Base-by-base conservation (phyloP, 371 early-diverging fungal species). In the Nematocida sp. region DNA sequence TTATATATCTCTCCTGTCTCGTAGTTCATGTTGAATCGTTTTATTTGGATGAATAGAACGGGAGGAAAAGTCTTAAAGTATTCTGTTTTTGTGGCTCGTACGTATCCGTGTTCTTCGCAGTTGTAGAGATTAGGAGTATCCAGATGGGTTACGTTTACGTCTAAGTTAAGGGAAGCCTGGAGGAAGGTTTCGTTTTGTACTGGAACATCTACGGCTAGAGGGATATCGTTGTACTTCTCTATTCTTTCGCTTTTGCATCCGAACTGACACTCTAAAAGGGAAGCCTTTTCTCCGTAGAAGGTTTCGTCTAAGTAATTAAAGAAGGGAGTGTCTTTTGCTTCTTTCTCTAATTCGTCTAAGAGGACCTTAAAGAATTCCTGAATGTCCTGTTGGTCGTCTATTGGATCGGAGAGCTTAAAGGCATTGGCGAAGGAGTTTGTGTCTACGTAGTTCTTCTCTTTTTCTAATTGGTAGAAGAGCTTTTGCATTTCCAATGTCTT, bases 71-170 rank as follows among this genome's bases (percentile, higher is more conserved):
- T 85, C 69, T 89, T 88, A 81, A 96, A 95, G 25, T 91, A 89
- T 30, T 94, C 93, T 42, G 93, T 93, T 80, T 95, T 95, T 60
- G 89, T 88, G 30, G 99, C 97, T 80, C 91, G 91, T 57, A 94
- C 94, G 49, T 93, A 85, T 1, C 96, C 99, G 84, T 90, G 87
- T 20, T 90, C 91, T 80, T 96, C 97, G 28, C 96, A 94, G 80
- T 85, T 85, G 81, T 96, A 98, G 80, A 90, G 90, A 87, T 97
- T 97, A 28, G 94, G 94, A n/a, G 93, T 95, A 61, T 93, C 92
- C 36, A 97, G 85, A 13, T 88, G 90, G 81, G 95, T 95, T 16
- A 88, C 90, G 39, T 86, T 86, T 67, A 91, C 86, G 82, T 94
- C 94, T 67, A 90, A 87, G 32, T 86, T 86, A 84, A 98, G 92